Base-by-base conservation (phyloP, 2,329 filamentous ascomycete genomes). In the Cladophialophora exuberans region DNA sequence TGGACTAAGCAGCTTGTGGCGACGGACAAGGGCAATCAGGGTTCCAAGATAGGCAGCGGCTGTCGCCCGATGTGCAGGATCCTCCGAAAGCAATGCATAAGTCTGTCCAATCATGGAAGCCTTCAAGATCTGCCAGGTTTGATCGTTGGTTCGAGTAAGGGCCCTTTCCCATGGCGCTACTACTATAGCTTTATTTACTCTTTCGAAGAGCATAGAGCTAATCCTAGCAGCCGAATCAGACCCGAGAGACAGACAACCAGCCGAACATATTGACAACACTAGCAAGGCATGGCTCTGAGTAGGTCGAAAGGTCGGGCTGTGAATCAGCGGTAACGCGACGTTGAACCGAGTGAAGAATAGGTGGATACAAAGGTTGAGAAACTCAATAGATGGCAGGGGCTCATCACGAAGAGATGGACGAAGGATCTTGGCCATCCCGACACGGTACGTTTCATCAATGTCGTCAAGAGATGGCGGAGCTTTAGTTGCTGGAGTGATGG, bases 211-310 rank as follows among this genome's bases (percentile, higher is more conserved):
- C 36, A 54, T 65, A 13, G 56, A 54, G 1, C 64, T 64, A 31
- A 60, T 58, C 9, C 52, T 49, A 5, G 51, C 47, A 3, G 65
- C 63, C 22, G 52, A 31, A 4, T 49, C 45, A 1, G 64, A 64
- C 7, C 64, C 63, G n/a, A 67, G 44, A 22, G 62, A 65, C 2
- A 67, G 53, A 42, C 62, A 63, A 0, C 64, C 64, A 13, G 62
- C 56, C 2, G 64, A 65, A 46, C 65, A 65, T 6, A 67, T 62
- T 1, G 65, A 66, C 2, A 67, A 55, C 5, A 67, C 48, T n/a
- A 67, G 42, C 9, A 66, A 51, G 3, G 64, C 57, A 30, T 56
- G 61, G 46, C 61, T 57, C 11, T 46, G 49, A 1, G 60, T 63
- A 1, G 65, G 61, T 9, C 56, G 62, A 55, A 66, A 66, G 0